phyloP scores from a whole-genome alignment of 1,139 yeast species.

The Hyphopichia khmerensis region DNA sequence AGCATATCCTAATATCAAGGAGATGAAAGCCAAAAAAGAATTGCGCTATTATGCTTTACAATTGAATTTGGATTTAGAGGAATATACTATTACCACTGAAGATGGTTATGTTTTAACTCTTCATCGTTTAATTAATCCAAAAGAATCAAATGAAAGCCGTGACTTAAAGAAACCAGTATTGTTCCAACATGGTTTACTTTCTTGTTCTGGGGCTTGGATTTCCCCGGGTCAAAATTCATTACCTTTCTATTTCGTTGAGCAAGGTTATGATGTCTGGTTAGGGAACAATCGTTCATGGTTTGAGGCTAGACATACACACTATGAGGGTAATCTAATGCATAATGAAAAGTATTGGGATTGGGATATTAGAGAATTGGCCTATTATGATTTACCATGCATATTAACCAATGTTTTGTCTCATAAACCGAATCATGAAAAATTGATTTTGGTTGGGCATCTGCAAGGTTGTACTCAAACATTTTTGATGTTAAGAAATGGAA shows the following conservation, averaged over 20 bases:
- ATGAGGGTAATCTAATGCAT: slow-evolving; percentile 44
- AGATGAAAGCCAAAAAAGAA: slow-evolving; percentile 26
- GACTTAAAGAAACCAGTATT: slow-evolving; percentile 56
- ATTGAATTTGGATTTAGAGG: slow-evolving; percentile 59
- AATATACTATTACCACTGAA: slow-evolving; percentile 61
- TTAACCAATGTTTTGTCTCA: slow-evolving; percentile 55
- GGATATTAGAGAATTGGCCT: slow-evolving; percentile 82
- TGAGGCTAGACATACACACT: slow-evolving; percentile 56
- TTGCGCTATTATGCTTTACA: slow-evolving; percentile 65
- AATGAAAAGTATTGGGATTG: slow-evolving; percentile 69
- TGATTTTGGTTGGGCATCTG: slow-evolving; percentile 77
- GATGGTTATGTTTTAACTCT: slow-evolving; percentile 75
- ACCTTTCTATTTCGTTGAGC: slow-evolving; percentile 57
- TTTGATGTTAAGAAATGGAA: slow-evolving; percentile 47
- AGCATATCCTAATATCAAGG: slow-evolving; percentile 30
- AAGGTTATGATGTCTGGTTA: slow-evolving; percentile 89
- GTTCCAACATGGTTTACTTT: slow-evolving; percentile 81
- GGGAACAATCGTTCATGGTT: slow-evolving; percentile 92
- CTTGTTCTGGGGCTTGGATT: slow-evolving; percentile 81
- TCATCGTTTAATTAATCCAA: slow-evolving; percentile 62
- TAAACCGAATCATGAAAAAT: slow-evolving; percentile 42
- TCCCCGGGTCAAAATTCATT: slow-evolving; percentile 76
- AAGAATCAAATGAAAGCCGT: slow-evolving; percentile 30
- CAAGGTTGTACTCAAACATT: slow-evolving; percentile 92
- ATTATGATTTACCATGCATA: slow-evolving; percentile 71